Evolutionary conservation across 306 rosid species (phyloP).

Genomic region (Purshia tridentata): DNA sequence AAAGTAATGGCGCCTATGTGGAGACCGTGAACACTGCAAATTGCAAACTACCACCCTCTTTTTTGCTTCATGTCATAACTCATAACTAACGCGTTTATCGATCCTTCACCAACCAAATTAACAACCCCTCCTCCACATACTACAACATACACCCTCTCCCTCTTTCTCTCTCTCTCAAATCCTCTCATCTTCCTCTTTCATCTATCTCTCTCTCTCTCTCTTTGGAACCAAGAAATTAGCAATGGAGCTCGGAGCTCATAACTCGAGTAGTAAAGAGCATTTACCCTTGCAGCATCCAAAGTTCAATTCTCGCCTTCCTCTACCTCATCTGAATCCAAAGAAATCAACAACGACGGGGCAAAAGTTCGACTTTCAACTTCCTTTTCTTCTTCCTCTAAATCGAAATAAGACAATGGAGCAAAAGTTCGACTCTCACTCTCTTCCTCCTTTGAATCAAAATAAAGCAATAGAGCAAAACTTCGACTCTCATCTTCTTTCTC

Average conservation of each 20-base stretch:
- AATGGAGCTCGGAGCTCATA: not conserved
- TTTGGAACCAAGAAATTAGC: not conserved
- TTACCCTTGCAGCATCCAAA: not conserved
- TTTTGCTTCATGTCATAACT: conserved; percentile 37
- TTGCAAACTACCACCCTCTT: conserved; percentile 12
- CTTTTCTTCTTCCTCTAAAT: not conserved
- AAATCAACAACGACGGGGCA: too few species aligned
- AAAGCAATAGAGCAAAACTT: not conserved
- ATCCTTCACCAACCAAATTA: conserved; percentile 36
- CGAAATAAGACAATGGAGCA: too few species aligned
- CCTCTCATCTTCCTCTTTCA: not conserved
- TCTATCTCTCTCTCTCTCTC: not conserved
- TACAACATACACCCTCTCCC: not conserved
- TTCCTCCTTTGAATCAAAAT: not conserved
- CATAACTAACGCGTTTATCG: conserved; percentile 35
- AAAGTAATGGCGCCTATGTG: conserved; percentile 23
- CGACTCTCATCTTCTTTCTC: not conserved
- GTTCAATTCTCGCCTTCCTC: not conserved
- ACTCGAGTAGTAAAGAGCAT: not conserved
- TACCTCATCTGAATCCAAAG: too few species aligned
- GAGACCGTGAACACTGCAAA: conserved; percentile 34
- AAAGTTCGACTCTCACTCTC: conserved; percentile 5
- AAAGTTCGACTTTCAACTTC: not conserved
- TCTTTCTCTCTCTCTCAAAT: not conserved
- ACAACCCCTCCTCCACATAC: not conserved